Base-by-base conservation (phyloP, 768 basidiomycete species). In the Mrakia blollopis region DNA sequence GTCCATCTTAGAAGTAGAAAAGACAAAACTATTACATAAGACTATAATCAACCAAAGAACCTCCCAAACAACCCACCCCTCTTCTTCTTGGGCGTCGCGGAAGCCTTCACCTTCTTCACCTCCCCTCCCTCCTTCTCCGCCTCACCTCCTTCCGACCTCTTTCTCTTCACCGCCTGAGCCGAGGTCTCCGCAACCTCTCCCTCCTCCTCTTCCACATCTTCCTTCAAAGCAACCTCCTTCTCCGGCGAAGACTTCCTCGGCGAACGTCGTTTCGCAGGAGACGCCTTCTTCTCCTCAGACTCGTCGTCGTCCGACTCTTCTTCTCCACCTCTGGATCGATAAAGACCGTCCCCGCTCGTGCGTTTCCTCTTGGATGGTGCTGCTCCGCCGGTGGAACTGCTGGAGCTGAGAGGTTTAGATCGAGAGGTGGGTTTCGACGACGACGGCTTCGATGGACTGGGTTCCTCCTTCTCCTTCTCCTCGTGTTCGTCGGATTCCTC, bases 141-240 rank as follows among this genome's bases (percentile, higher is more conserved):
- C 13, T 35, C 63, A 13, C 39, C 65, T 13, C 65, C 65, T 8
- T 68, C 65, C 35, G 63, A 65, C 65, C 65, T 37, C 65, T 65
- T 65, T 18, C 63, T 30, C 63, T 65, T 65, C 32, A 65, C 63
- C 32, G 63, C 30, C 32, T 35, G 30, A 21, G 63, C 37, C 35
- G 32, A 21, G 0, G 63, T 21, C 65, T 68, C 37, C 0, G 65
- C 65, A 5, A 23, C 65, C 6, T 44, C 63, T 25, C 14, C 21
- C 65, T 44, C 25, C 39, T 35, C 63, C 63, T 65, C 63, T 25
- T 25, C 37, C 11, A 37, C 32, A 39, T 8, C 18, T 6, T 68
- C 37, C 25, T 39, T 39, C 32, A 13, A 30, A 16, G 10, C 21
- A 32, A 18, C 32, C 65, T 68, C 39, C 37, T 25, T 39, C 25